These are phyloP conservation scores for Geranium brycei DNA, from an alignment of 345 rosid species.

Conservation along the genomic window DNA sequence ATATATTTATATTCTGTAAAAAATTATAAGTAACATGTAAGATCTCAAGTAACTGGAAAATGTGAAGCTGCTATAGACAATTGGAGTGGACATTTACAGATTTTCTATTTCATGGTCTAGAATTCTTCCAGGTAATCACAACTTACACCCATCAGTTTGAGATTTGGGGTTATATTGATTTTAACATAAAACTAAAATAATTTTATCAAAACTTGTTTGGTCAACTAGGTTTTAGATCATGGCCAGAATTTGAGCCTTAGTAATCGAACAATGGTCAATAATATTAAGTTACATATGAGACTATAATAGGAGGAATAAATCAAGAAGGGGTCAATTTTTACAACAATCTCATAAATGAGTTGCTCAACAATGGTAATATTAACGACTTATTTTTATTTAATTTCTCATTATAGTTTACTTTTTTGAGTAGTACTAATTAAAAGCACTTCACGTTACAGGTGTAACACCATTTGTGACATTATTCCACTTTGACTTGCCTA, in stretches of 20 bases:
- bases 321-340: slow-evolving; percentile 39
- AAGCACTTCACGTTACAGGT: slow-evolving; percentile 2
- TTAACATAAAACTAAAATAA: no score
- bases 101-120: slow-evolving; percentile 13
- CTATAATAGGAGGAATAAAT: slow-evolving; percentile 28
- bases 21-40: not conserved
- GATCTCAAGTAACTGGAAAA: slow-evolving; percentile 4
- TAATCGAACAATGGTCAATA: no score
- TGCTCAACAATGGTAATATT: slow-evolving; percentile 10
- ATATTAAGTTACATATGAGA: slow-evolving; percentile 19
- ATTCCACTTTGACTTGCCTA: slow-evolving; percentile 12
- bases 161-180: no score
- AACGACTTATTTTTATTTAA: not conserved
- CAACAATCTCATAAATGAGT: slow-evolving; percentile 36
- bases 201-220: no score
- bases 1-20: not conserved
- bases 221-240: no score
- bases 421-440: not conserved
- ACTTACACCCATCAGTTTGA: not conserved
- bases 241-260: no score
- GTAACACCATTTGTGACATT: slow-evolving; percentile 8
- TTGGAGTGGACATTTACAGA: slow-evolving; percentile 8
- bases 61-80: slow-evolving; percentile 5
- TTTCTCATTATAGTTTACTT: not conserved
- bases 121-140: slow-evolving; percentile 8